Conservation (phyloP, 768 basidiomycete genomes). For the Hirschioporus abietinus region DNA sequence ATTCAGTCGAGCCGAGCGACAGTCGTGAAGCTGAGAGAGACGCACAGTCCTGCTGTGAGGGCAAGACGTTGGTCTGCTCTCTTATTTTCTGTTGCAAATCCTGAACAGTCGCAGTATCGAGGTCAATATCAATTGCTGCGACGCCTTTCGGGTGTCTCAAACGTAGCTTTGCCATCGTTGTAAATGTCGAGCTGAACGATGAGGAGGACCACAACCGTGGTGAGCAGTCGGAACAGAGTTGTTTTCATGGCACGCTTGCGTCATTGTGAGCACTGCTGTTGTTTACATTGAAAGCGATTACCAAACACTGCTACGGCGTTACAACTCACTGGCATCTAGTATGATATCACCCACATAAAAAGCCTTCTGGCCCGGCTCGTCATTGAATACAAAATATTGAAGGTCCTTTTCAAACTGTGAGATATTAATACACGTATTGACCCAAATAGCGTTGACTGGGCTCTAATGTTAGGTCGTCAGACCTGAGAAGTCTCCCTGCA, state of each 20-base stretch:
- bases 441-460: no score
- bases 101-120: constrained; percentile 55
- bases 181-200: constrained; percentile 5
- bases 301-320: no score
- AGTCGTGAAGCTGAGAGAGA: constrained; percentile 11
- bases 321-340: no score
- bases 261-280: no score
- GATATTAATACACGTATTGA: no score
- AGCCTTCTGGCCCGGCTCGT: no score
- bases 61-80: constrained; percentile 59
- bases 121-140: constrained; percentile 65
- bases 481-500: not conserved
- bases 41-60: constrained; percentile 76
- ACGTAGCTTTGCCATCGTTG: constrained; percentile 63
- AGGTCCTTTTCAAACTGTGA: no score
- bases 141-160: constrained; percentile 84
- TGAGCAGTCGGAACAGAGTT: no score
- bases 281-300: no score
- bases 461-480: not conserved
- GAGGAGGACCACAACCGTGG: not conserved
- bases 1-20: not conserved
- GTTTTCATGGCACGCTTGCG: no score
- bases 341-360: no score
- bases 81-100: constrained; percentile 75
- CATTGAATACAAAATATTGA: no score